These are phyloP conservation scores for Rhododendron simsii DNA, from an alignment of 148 eudicot genomes.

Conservation along the genomic window DNA sequence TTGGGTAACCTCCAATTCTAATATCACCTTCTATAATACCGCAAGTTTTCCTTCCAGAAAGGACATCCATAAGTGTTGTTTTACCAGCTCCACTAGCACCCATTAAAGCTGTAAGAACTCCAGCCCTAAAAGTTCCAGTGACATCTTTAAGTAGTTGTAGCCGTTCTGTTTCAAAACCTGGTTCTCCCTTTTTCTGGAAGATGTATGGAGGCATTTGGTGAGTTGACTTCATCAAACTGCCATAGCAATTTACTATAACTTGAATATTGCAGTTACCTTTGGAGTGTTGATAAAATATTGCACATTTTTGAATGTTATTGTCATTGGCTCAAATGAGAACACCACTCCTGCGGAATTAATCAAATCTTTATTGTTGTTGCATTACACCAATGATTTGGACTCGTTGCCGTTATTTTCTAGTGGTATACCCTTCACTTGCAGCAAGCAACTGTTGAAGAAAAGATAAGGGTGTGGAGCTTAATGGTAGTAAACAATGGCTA, in stretches of 20 bases:
- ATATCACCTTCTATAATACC: slow-evolving; percentile 31
- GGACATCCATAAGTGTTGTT: slow-evolving; percentile 36
- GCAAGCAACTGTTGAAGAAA: neutral
- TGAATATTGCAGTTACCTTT: slow-evolving; percentile 17
- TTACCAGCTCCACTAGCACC: slow-evolving; percentile 41
- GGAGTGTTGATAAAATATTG: slow-evolving; percentile 31
- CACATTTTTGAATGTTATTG: slow-evolving; percentile 22
- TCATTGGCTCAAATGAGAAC: slow-evolving; percentile 25
- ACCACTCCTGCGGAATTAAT: slow-evolving; percentile 15
- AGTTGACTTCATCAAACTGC: neutral
- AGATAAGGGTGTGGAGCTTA: neutral
- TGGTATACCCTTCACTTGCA: neutral
- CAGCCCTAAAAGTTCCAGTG: slow-evolving; percentile 27
- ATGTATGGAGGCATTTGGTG: neutral
- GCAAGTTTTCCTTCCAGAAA: slow-evolving; percentile 31
- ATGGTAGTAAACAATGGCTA: neutral
- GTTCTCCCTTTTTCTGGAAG: slow-evolving; percentile 21
- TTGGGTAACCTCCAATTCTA: slow-evolving; percentile 28
- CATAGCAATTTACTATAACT: neutral
- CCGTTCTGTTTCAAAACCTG: slow-evolving; percentile 9
- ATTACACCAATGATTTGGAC: neutral
- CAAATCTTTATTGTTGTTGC: neutral
- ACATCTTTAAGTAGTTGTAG: slow-evolving; percentile 24
- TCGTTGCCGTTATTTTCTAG: neutral
- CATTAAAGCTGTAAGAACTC: slow-evolving; percentile 36